Evolutionary conservation across 2,329 filamentous ascomycete genomes (phyloP).

Genomic region (Talaromyces funiculosus): DNA sequence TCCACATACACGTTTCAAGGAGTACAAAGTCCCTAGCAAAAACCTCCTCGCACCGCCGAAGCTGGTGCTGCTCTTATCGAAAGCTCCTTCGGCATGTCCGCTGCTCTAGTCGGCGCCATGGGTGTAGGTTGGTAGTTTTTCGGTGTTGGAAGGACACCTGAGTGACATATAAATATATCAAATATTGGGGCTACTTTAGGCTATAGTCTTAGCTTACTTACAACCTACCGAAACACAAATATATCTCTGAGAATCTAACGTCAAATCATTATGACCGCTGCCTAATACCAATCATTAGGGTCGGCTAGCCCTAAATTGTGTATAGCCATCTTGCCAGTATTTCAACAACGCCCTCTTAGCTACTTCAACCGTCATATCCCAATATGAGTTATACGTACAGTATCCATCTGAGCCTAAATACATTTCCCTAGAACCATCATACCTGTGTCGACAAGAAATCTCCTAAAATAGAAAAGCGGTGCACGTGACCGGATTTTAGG

Average conservation of each 20-base stretch:
- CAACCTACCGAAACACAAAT: not conserved
- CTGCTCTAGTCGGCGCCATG: constrained; percentile 49
- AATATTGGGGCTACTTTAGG: not conserved
- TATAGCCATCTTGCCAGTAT: too few species aligned
- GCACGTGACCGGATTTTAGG: not conserved
- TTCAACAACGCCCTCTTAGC: not conserved
- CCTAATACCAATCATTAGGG: not conserved
- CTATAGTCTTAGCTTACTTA: not conserved
- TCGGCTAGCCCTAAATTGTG: not conserved
- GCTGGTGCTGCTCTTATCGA: constrained; percentile 41
- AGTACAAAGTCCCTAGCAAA: constrained; percentile 28
- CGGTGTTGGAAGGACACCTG: too few species aligned
- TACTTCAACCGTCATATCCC: not conserved
- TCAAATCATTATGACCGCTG: not conserved
- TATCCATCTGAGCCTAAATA: too few species aligned
- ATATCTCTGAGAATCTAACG: not conserved
- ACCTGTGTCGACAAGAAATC: not conserved
- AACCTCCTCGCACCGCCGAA: constrained; percentile 45
- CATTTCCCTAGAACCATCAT: too few species aligned
- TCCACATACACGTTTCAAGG: constrained; percentile 33
- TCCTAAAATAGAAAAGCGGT: not conserved
- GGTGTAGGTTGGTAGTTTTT: too few species aligned
- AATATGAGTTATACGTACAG: too few species aligned
- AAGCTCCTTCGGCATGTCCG: constrained; percentile 38
- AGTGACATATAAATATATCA: not conserved